Conservation (phyloP, 2,329 filamentous ascomycete species). For the Paecilomyces niveus region DNA sequence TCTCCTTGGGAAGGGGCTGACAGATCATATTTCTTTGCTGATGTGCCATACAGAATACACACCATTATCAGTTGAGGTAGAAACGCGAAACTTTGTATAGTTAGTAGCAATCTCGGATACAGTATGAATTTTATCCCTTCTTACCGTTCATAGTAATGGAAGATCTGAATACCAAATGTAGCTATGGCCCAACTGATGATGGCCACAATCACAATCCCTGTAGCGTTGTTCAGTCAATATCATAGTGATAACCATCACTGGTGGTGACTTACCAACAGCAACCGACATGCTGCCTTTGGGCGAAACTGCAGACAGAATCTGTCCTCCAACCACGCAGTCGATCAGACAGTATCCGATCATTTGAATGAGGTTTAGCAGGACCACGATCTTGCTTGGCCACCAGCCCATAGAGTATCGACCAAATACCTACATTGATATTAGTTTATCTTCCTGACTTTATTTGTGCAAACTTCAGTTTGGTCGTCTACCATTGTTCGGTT, state of each 20-base stretch:
- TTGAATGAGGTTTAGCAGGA: constrained; percentile 56
- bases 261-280: constrained; percentile 46
- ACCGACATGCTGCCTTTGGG: constrained; percentile 52
- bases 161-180: constrained; percentile 60
- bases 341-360: constrained; percentile 58
- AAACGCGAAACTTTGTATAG: constrained; percentile 49
- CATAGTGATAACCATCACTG: not conserved
- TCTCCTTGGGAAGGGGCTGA: constrained; percentile 46
- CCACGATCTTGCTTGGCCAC: constrained; percentile 58
- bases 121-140: constrained; percentile 1
- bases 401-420: constrained; percentile 58
- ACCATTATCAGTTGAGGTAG: constrained; percentile 56
- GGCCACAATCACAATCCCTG: constrained; percentile 55
- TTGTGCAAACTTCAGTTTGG: not conserved
- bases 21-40: constrained; percentile 54
- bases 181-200: constrained; percentile 58
- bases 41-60: constrained; percentile 55
- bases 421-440: constrained; percentile 36
- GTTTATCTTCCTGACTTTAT: not conserved
- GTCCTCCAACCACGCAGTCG: constrained; percentile 59
- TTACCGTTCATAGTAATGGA: constrained; percentile 61
- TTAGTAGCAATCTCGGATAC: constrained; percentile 8
- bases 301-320: constrained; percentile 61
- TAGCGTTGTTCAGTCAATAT: constrained; percentile 1
- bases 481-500: constrained; percentile 52